A percentile compares a stretch with the other conserved stretches of the same genome.
Evolutionary conservation across 2,329 filamentous ascomycete species (phyloP).

Genomic region (Xylariales sp.): DNA sequence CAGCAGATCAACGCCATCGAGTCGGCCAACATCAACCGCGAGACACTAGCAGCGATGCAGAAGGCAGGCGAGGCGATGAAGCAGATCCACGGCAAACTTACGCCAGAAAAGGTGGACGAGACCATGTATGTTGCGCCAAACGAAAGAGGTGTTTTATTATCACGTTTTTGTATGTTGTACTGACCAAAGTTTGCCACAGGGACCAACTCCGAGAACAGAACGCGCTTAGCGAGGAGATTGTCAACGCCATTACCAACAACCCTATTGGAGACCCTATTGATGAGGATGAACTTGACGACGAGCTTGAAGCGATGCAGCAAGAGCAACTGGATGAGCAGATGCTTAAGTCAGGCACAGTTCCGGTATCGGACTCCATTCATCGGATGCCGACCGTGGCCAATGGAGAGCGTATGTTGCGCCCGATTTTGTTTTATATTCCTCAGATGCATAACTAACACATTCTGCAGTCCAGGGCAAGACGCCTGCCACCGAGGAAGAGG

Average conservation of each 20-base stretch:
- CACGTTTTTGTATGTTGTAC: too few species aligned
- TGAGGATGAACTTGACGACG: slow-evolving; percentile 80
- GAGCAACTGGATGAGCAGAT: slow-evolving; percentile 91
- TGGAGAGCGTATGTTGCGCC: slow-evolving; percentile 65
- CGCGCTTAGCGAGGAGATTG: slow-evolving; percentile 88
- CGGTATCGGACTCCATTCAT: slow-evolving; percentile 73
- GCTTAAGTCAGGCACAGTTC: slow-evolving; percentile 81
- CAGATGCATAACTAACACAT: slow-evolving; percentile 10
- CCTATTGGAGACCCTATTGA: slow-evolving; percentile 67
- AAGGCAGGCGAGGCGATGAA: slow-evolving; percentile 87
- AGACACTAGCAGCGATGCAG: slow-evolving; percentile 93
- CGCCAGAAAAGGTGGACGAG: slow-evolving; percentile 89
- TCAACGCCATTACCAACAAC: slow-evolving; percentile 73
- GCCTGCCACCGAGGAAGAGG: slow-evolving; percentile 67
- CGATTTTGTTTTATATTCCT: not conserved
- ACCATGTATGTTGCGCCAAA: slow-evolving; percentile 94
- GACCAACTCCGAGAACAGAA: slow-evolving; percentile 90
- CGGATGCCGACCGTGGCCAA: slow-evolving; percentile 71
- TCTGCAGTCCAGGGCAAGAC: slow-evolving; percentile 46
- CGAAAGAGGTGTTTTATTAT: too few species aligned
- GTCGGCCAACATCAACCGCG: slow-evolving; percentile 96
- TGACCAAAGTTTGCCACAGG: slow-evolving; percentile 47
- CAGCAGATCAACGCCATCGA: slow-evolving; percentile 96
- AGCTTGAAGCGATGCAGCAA: slow-evolving; percentile 84
- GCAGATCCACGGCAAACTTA: slow-evolving; percentile 84